phyloP scores from a whole-genome alignment of 441 rosid genomes.

The Corymbia calophylla region DNA sequence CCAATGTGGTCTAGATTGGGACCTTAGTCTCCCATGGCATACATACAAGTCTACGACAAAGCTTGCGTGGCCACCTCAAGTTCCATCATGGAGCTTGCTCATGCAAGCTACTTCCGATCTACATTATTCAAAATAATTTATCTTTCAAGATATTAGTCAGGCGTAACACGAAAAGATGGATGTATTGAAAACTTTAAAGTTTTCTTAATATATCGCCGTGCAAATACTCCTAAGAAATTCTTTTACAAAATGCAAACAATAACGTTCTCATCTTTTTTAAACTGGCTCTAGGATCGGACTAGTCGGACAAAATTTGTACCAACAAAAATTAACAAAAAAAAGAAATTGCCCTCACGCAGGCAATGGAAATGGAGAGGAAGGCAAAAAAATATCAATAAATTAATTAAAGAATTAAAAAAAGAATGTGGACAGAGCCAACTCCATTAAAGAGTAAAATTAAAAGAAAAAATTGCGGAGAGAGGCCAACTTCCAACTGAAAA shows the following conservation, averaged over 20 bases:
- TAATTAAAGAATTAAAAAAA: neutral
- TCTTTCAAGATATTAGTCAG: neutral
- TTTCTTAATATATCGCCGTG: neutral
- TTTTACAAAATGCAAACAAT: neutral
- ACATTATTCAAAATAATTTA: neutral
- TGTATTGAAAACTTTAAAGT: neutral
- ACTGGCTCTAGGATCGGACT: accelerated
- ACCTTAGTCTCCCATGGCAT: neutral
- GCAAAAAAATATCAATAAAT: neutral
- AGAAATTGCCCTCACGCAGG: neutral
- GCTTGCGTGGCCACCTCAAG: neutral
- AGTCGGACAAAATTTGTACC: neutral
- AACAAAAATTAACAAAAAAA: neutral
- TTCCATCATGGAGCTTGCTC: neutral
- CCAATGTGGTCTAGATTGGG: neutral
- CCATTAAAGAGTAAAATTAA: neutral
- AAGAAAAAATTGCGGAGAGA: neutral
- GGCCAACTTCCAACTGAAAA: constrained; percentile 27
- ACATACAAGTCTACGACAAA: neutral
- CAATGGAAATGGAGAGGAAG: neutral
- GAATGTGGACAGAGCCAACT: neutral
- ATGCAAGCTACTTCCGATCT: neutral
- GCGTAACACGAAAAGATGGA: accelerated
- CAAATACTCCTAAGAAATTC: neutral
- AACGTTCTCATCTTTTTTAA: neutral